Conservation (phyloP, 164 flowering plant genomes). For the Stephania cephalantha region DNA sequence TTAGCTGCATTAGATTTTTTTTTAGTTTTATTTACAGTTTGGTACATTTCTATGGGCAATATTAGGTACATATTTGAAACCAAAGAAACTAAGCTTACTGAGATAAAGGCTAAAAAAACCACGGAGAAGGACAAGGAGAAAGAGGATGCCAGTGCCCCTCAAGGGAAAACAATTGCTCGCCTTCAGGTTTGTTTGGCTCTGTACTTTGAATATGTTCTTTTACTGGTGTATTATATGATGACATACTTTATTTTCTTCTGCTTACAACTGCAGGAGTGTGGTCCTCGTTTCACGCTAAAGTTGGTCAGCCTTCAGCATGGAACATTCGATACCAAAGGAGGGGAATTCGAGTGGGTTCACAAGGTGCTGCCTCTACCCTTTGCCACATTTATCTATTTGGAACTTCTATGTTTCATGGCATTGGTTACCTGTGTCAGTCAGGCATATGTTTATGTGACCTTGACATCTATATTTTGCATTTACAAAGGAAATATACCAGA, state of each 20-base stretch:
- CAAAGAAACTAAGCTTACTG: constrained; percentile 52
- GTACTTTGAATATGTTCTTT: not conserved
- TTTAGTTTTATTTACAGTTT: not conserved
- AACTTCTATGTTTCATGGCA: not conserved
- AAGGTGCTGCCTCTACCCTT: constrained; percentile 48
- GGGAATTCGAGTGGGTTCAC: constrained; percentile 97
- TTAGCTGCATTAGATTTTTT: not conserved
- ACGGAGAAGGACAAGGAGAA: constrained; percentile 35
- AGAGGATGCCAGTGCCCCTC: constrained; percentile 27
- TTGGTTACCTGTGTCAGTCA: not conserved
- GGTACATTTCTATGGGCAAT: not conserved
- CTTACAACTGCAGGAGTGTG: constrained; percentile 66
- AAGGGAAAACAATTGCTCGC: constrained; percentile 52
- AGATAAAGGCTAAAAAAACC: constrained; percentile 33
- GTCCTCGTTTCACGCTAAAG: constrained; percentile 87
- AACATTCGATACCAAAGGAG: constrained; percentile 91
- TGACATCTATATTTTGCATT: not conserved
- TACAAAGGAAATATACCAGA: not conserved
- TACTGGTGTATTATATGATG: not conserved
- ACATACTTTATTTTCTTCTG: not conserved
- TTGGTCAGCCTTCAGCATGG: constrained; percentile 84
- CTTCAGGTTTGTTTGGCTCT: constrained; percentile 60
- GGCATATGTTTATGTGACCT: not conserved
- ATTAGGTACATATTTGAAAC: constrained; percentile 70
- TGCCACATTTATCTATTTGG: not conserved